These are phyloP conservation scores for Gossypium mustelinum DNA, from an alignment of 345 rosid genomes.

Conservation along the genomic window DNA sequence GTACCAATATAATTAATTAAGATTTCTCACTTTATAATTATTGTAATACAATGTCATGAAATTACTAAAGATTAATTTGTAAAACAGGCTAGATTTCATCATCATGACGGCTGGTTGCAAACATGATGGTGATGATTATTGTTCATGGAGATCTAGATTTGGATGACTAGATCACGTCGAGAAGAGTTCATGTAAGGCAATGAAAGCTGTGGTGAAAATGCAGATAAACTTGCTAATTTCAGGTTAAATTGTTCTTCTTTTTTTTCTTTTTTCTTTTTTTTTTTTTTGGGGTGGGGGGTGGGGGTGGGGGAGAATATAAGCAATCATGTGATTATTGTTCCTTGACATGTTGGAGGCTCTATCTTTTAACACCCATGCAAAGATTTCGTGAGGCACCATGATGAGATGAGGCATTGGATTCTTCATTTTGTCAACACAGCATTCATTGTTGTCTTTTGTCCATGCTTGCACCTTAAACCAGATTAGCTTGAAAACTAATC, in stretches of 20 bases:
- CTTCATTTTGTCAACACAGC: slow-evolving; percentile 8
- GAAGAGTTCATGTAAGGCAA: too few relatives aligned
- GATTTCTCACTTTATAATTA: not conserved
- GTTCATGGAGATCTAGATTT: too few relatives aligned
- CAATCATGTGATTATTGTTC: slow-evolving; percentile 8
- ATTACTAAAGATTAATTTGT: not conserved
- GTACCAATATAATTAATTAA: not conserved
- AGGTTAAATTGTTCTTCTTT: not conserved
- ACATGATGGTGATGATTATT: slow-evolving; percentile 6
- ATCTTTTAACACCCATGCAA: not conserved
- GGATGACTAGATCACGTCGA: too few relatives aligned
- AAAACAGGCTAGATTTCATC: not conserved
- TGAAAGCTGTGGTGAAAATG: not conserved
- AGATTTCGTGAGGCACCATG: slow-evolving; percentile 10
- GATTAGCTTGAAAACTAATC: not conserved
- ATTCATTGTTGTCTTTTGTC: slow-evolving; percentile 4
- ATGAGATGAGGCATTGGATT: slow-evolving; percentile 10
- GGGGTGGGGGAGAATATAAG: not conserved
- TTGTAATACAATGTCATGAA: not conserved
- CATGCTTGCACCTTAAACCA: not conserved
- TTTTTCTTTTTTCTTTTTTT: too few relatives aligned
- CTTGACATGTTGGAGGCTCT: not conserved
- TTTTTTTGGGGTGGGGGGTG: too few relatives aligned
- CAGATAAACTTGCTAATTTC: not conserved
- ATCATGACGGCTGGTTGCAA: not conserved